Conservation (phyloP, 805 yeast genomes). For the Saccharomycopsis fodiens region DNA sequence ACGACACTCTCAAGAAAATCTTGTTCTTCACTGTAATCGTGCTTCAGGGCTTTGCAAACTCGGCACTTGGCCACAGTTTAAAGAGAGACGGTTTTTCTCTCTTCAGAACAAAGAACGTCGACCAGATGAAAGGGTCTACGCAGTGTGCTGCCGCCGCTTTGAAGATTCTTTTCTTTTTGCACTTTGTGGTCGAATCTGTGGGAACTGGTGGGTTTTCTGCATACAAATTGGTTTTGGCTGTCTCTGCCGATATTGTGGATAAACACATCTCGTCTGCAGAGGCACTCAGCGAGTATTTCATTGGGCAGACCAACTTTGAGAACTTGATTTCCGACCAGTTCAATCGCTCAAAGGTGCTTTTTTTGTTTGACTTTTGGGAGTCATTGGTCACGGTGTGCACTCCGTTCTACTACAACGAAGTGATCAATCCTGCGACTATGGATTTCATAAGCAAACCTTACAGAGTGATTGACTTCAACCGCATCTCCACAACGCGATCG, state of each 20-base stretch:
- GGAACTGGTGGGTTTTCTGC: constrained; percentile 25
- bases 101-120: neutral
- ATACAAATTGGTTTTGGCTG: constrained; percentile 11
- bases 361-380: constrained; percentile 17
- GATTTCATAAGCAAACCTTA: constrained; percentile 17
- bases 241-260: constrained; percentile 3
- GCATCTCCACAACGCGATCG: constrained; percentile 6
- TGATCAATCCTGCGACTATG: constrained; percentile 10
- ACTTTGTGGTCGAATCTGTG: constrained; percentile 24
- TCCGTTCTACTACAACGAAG: constrained; percentile 9
- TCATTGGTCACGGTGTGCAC: constrained; percentile 9
- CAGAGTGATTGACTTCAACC: constrained; percentile 12
- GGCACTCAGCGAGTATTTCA: constrained; percentile 14
- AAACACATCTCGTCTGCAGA: neutral
- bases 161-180: constrained; percentile 20
- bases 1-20: constrained; percentile 13
- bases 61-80: constrained; percentile 1
- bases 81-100: neutral
- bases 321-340: constrained; percentile 2
- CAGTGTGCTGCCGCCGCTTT: constrained; percentile 16
- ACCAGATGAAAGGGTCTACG: neutral
- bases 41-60: constrained; percentile 21
- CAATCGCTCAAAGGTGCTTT: constrained; percentile 12
- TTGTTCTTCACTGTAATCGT: constrained; percentile 18
- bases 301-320: constrained; percentile 5